Percentiles rank a stretch among this genome's conserved stretches.
Evolutionary conservation across 169 alveolate genomes (phyloP).

Genomic region (Perkinsus marinus): DNA sequence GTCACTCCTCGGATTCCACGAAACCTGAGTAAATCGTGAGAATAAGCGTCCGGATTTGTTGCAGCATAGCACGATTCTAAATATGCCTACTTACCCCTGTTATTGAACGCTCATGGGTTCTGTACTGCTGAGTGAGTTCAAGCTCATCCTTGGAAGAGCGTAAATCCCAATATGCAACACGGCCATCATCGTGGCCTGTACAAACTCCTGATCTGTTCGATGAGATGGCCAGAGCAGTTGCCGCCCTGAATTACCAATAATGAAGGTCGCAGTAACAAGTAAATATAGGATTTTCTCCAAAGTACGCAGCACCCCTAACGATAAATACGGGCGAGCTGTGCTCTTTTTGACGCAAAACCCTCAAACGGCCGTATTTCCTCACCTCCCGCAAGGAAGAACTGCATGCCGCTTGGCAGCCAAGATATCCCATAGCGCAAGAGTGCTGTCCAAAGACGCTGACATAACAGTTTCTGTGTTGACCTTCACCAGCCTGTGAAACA

Average conservation of each 20-base stretch:
- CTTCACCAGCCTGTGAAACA: background rate
- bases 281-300: no score
- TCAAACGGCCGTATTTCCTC: background rate
- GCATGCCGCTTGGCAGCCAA: background rate
- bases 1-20: background rate
- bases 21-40: background rate
- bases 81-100: background rate
- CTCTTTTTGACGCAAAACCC: background rate
- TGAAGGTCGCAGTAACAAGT: background rate
- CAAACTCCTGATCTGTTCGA: background rate
- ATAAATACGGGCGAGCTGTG: no score
- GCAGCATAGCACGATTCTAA: no score
- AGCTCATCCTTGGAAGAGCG: background rate
- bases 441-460: background rate
- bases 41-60: no score
- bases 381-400: background rate
- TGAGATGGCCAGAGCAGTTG: background rate
- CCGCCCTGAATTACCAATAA: background rate
- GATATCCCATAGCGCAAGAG: background rate
- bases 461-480: background rate
- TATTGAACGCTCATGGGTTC: background rate
- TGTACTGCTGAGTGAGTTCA: background rate
- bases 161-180: background rate
- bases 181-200: background rate
- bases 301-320: no score